Base-by-base conservation (phyloP, 2,329 filamentous ascomycete species). In the Colletotrichum cuscutae region DNA sequence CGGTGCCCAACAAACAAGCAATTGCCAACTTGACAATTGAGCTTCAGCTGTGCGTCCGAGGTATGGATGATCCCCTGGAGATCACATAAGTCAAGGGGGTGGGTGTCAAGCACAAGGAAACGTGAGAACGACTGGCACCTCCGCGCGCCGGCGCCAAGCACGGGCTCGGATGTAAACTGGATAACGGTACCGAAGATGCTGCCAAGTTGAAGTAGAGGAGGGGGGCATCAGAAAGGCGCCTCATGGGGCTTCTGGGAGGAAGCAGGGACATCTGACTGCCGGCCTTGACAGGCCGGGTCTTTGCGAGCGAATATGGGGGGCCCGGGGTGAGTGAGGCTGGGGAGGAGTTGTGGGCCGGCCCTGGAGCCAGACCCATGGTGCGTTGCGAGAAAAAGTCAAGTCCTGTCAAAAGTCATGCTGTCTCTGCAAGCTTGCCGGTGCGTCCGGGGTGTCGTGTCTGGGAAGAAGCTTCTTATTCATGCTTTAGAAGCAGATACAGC, bases 401-500 rank as follows among this genome's bases (percentile, higher is more conserved):
- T 65, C 66, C 58, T 63, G 60, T 11, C 42, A 63, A 52, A 49
- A 63, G 54, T 72, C 66, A 70, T 72, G 70, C 66, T 62, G 64
- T 54, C 42, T 32, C 53, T 64, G 59, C 63, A 59, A 30, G 59
- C 28, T 65, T 59, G 70, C 66, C 66, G 32, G 22, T 61, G 70
- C 70, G 70, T 70, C 54, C 32, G 54, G 60, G 60, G 66, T 72
- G 65, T 72, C 22, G 54, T 59, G 70, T 65, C 54, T 72, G 70
- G 60, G 60, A 72, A 59, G 60, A 65, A 64, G 59, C 70, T 70
- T 59, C 30, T 12, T 64, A 9, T 70, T 72, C 70, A 72, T 72
- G 70, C 70, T 60, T 60, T 61, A 26, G 56, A 69, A 24, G 60
- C 60, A 65, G 65, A 64, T 56, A 70, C 70, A 60, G 24, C 60